phyloP scores from a whole-genome alignment of 768 basidiomycete genomes.

The Calocybe cyanea region DNA sequence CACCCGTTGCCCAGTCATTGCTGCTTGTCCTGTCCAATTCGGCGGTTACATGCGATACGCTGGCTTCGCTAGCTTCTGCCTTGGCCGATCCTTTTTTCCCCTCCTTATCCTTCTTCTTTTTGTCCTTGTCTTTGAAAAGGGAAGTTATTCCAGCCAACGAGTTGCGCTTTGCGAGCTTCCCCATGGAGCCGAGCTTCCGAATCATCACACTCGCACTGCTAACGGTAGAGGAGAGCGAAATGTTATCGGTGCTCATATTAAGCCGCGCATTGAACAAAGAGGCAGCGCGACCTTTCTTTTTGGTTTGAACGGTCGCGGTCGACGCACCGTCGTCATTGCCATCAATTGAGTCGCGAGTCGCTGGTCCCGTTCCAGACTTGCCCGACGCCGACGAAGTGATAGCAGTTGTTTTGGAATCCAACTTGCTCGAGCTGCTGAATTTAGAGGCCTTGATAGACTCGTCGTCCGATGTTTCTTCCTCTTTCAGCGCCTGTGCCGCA shows the following conservation, averaged over 20 bases:
- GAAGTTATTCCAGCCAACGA: constrained; percentile 89
- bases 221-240: constrained; percentile 92
- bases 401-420: constrained; percentile 30
- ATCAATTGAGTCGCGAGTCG: constrained; percentile 24
- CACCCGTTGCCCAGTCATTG: constrained; percentile 57
- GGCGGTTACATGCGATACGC: constrained; percentile 78
- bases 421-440: constrained; percentile 24
- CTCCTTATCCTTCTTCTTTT: constrained; percentile 39
- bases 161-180: constrained; percentile 84
- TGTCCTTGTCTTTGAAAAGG: constrained; percentile 87
- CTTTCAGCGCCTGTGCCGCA: constrained; percentile 51
- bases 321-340: constrained; percentile 37
- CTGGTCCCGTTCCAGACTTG: constrained; percentile 15
- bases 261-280: constrained; percentile 84
- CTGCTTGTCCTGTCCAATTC: constrained; percentile 67
- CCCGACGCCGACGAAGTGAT: constrained; percentile 25
- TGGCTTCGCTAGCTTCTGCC: constrained; percentile 55
- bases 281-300: constrained; percentile 71
- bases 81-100: constrained; percentile 48
- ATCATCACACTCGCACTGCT: constrained; percentile 96
- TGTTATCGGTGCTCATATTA: constrained; percentile 91
- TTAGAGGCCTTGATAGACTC: constrained; percentile 36
- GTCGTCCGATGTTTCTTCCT: constrained; percentile 49
- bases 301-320: constrained; percentile 46
- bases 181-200: constrained; percentile 88